phyloP scores from a whole-genome alignment of 148 eudicot species.

The Camellia lanceoleosa region DNA sequence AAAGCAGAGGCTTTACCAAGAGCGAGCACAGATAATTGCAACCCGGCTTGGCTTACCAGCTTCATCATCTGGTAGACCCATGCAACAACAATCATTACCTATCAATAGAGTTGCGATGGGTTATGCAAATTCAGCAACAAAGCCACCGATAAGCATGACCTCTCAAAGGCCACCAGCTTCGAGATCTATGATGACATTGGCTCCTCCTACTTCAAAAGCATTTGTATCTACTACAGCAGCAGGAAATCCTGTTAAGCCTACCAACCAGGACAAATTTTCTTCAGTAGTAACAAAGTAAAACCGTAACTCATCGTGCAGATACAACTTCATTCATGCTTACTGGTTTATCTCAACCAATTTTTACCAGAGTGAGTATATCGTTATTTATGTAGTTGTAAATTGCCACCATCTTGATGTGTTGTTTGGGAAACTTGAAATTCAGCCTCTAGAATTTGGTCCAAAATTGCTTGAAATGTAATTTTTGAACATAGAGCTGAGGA shows the following conservation, averaged over 20 bases:
- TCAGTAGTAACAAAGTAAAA: constrained; percentile 30
- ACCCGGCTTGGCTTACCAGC: constrained; percentile 67
- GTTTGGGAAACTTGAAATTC: neutral
- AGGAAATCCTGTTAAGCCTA: constrained; percentile 48
- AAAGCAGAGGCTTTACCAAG: constrained; percentile 76
- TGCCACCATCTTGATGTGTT: constrained; percentile 2
- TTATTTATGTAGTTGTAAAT: constrained; percentile 7
- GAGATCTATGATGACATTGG: constrained; percentile 52
- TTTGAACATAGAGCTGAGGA: neutral
- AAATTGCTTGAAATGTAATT: constrained; percentile 1
- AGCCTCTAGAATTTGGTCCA: neutral
- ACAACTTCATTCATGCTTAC: constrained; percentile 9
- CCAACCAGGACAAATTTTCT: constrained; percentile 36
- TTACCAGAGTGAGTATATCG: constrained; percentile 23
- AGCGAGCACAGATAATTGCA: constrained; percentile 86
- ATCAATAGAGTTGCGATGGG: constrained; percentile 52
- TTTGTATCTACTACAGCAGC: constrained; percentile 34
- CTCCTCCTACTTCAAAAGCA: constrained; percentile 35
- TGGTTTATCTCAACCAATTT: constrained; percentile 4
- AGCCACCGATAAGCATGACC: constrained; percentile 53
- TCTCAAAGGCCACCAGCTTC: constrained; percentile 70
- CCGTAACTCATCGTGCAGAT: constrained; percentile 1
- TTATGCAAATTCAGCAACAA: constrained; percentile 47
- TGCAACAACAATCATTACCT: constrained; percentile 51
- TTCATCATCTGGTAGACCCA: constrained; percentile 48